These are phyloP conservation scores for Pistacia atlantica DNA, from an alignment of 345 rosid species.

Conservation along the genomic window DNA sequence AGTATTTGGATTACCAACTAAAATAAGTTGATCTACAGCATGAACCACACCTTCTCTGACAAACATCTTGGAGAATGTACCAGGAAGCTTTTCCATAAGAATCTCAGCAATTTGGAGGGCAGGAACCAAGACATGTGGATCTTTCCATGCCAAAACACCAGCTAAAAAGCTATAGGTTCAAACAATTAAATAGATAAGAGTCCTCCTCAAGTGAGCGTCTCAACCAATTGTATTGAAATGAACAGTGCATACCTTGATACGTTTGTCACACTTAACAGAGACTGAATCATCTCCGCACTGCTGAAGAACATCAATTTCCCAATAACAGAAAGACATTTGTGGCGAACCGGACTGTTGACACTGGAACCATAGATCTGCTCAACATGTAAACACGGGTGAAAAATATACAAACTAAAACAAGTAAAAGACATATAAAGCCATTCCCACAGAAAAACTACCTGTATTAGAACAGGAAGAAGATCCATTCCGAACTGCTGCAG, in stretches of 20 bases:
- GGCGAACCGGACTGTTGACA: constrained; percentile 89
- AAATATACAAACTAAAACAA: constrained; percentile 21
- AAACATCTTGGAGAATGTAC: constrained; percentile 89
- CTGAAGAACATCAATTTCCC: constrained; percentile 97
- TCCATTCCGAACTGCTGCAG: constrained; percentile 94
- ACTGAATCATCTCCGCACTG: constrained; percentile 86
- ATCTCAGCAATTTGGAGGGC: constrained; percentile 95
- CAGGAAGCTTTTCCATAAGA: constrained; percentile 99
- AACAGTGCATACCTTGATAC: constrained; percentile 72
- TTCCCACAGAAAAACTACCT: constrained; percentile 49
- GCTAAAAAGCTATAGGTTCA: constrained; percentile 74
- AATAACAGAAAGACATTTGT: constrained; percentile 93
- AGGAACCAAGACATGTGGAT: constrained; percentile 96
- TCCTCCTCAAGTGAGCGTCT: neutral
- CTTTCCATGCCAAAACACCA: constrained; percentile 99
- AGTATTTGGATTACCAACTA: constrained; percentile 58
- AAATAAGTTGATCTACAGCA: constrained; percentile 93
- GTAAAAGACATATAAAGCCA: neutral
- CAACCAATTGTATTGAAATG: constrained; percentile 1
- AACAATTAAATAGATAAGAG: constrained; percentile 21
- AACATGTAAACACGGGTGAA: constrained; percentile 23
- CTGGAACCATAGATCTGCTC: constrained; percentile 96
- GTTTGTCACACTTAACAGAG: constrained; percentile 79
- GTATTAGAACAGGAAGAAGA: constrained; percentile 94
- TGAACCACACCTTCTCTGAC: constrained; percentile 98